Conservation (phyloP, 2,329 filamentous ascomycete species). For the Esteya vermicola region DNA sequence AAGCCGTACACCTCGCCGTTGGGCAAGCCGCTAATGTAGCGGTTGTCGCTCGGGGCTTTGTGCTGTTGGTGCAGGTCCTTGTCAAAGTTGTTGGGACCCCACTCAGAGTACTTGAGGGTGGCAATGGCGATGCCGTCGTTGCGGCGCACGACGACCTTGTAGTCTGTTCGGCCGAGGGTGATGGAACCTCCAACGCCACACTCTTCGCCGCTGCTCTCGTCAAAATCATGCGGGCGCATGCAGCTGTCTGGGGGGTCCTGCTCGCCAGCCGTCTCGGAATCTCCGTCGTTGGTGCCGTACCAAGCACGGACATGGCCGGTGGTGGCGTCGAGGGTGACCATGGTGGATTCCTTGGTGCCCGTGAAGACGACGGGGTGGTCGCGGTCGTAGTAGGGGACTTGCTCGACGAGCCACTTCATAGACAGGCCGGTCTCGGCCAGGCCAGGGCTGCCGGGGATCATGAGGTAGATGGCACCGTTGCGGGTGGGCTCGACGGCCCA, state of each 20-base stretch:
- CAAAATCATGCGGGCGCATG: conserved; percentile 49
- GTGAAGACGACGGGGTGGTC: conserved; percentile 76
- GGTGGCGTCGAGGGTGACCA: conserved; percentile 78
- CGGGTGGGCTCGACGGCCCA: conserved; percentile 92
- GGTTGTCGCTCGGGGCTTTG: conserved; percentile 63
- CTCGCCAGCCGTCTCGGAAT: conserved; percentile 37
- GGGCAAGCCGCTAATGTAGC: conserved; percentile 76
- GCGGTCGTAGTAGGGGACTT: conserved; percentile 58
- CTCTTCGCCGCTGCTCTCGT: conserved; percentile 53
- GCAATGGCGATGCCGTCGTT: conserved; percentile 63
- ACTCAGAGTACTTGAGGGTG: conserved; percentile 85
- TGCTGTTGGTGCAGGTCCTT: conserved; percentile 79
- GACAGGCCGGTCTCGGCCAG: conserved; percentile 56
- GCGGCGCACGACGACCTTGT: conserved; percentile 74
- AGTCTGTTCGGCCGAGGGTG: conserved; percentile 75
- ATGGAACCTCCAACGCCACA: conserved; percentile 71
- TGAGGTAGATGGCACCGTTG: conserved; percentile 77
- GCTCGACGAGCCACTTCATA: conserved; percentile 79
- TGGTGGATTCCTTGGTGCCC: conserved; percentile 77
- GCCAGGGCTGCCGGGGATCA: conserved; percentile 51
- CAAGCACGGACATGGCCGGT: conserved; percentile 72
- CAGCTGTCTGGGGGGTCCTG: conserved; percentile 54
- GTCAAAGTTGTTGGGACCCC: conserved; percentile 85
- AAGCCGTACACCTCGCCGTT: conserved; percentile 76
- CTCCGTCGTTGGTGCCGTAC: conserved; percentile 56